Conservation (phyloP, 208 protist genomes). For the Wallacemonas sp. region DNA sequence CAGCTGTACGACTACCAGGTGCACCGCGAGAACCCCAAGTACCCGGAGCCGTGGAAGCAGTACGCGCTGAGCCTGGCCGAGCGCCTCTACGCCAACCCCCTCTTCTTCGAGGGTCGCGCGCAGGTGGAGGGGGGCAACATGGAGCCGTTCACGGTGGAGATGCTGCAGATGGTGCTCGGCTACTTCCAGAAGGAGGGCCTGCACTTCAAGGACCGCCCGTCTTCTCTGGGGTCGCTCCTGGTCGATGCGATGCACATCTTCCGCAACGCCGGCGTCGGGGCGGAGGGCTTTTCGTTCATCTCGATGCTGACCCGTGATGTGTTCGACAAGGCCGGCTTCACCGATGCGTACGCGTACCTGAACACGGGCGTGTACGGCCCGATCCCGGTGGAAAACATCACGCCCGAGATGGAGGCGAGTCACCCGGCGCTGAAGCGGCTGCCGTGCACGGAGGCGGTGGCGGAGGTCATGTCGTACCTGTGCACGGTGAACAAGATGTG, state of each 20-base stretch:
- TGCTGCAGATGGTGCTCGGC: constrained; percentile 75
- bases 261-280: constrained; percentile 66
- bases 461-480: constrained; percentile 77
- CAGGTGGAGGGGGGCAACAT: constrained; percentile 70
- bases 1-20: constrained; percentile 77
- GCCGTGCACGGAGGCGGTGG: constrained; percentile 52
- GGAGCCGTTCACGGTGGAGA: constrained; percentile 71
- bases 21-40: constrained; percentile 63
- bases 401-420: constrained; percentile 11
- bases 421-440: constrained; percentile 10
- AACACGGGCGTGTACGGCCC: constrained; percentile 37
- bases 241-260: constrained; percentile 83
- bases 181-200: constrained; percentile 82
- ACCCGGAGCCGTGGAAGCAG: constrained; percentile 51
- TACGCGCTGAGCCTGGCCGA: constrained; percentile 57
- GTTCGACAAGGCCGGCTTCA: constrained; percentile 57
- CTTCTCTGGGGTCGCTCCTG: constrained; percentile 79
- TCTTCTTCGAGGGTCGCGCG: constrained; percentile 78
- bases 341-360: constrained; percentile 30
- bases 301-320: constrained; percentile 76
- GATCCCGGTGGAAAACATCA: not conserved
- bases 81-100: constrained; percentile 78
- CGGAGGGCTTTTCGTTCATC: constrained; percentile 79
- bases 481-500: constrained; percentile 75
- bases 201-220: constrained; percentile 76